Percentiles rank a stretch among this genome's conserved stretches.
Conservation (phyloP, 148 eudicot genomes). For the Vaccinium macrocarpon region DNA sequence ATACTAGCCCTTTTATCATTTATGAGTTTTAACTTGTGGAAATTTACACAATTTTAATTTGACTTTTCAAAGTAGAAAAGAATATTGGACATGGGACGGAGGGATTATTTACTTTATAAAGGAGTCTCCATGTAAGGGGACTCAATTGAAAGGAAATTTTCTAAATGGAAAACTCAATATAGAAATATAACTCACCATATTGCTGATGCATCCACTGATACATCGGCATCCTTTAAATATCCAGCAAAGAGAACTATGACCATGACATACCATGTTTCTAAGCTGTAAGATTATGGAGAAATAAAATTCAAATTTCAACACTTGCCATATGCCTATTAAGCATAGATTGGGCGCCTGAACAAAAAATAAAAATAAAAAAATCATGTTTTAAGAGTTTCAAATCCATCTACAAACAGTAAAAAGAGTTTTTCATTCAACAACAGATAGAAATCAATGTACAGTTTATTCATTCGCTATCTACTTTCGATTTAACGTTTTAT, state of each 20-base stretch:
- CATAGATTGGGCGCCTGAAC: background rate
- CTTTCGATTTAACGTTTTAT: too few species aligned
- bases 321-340: background rate
- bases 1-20: too few species aligned
- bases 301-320: background rate
- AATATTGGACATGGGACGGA: too few species aligned
- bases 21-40: too few species aligned
- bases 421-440: too few species aligned
- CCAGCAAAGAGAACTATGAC: slow-evolving; percentile 19
- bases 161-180: background rate
- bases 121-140: background rate
- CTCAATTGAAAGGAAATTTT: background rate
- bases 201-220: slow-evolving; percentile 38
- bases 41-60: too few species aligned
- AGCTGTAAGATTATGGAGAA: background rate
- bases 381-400: background rate
- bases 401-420: too few species aligned
- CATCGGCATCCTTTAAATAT: slow-evolving; percentile 36
- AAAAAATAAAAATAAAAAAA: too few species aligned
- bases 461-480: too few species aligned
- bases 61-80: too few species aligned
- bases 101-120: too few species aligned
- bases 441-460: too few species aligned
- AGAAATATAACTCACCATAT: slow-evolving; percentile 27
- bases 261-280: background rate